A percentile compares a stretch with the other conserved stretches of the same genome.
phyloP scores from a whole-genome alignment of 179 eudicot genomes.

The Silene noctiflora region DNA sequence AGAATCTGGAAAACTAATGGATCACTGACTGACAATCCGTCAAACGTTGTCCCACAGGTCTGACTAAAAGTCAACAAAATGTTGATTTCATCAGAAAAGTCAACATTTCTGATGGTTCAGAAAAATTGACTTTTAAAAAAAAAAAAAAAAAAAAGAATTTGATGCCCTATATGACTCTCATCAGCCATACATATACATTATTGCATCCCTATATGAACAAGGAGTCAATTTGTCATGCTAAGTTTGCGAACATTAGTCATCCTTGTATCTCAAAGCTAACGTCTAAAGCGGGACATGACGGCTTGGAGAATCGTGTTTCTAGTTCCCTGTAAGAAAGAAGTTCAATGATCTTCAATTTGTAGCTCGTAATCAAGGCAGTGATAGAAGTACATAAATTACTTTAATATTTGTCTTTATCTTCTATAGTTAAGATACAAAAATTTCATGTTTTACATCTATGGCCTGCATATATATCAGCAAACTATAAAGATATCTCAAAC shows the following conservation, averaged over 20 bases:
- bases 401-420: neutral
- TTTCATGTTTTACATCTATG: neutral
- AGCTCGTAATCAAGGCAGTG: neutral
- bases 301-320: constrained; percentile 72
- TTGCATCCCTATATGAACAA: too few species aligned
- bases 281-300: constrained; percentile 37
- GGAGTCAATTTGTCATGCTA: too few species aligned
- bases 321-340: constrained; percentile 53
- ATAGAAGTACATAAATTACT: neutral
- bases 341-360: neutral
- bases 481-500: neutral
- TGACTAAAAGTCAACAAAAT: too few species aligned
- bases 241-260: constrained; percentile 2
- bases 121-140: too few species aligned
- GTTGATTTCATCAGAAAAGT: too few species aligned
- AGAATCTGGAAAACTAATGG: too few species aligned
- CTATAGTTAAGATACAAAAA: neutral
- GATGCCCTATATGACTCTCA: too few species aligned
- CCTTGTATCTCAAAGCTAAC: constrained; percentile 18
- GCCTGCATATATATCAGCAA: neutral
- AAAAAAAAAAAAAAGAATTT: too few species aligned
- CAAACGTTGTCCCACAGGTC: too few species aligned
- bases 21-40: too few species aligned
- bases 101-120: too few species aligned
- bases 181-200: too few species aligned